These are phyloP conservation scores for Pelargonium citronellum DNA, from an alignment of 441 rosid genomes.

Conservation along the genomic window DNA sequence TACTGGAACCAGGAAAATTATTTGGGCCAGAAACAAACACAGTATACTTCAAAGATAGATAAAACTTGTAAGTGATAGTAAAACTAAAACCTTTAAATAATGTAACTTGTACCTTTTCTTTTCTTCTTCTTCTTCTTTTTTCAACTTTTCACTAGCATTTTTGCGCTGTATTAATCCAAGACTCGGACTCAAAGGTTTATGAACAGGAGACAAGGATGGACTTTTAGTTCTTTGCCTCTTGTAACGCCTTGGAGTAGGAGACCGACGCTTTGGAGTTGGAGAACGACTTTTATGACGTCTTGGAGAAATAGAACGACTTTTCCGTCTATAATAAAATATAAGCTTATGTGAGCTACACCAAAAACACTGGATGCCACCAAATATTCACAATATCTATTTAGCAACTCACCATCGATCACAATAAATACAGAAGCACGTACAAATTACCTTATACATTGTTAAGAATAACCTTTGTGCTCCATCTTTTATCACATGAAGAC, in stretches of 20 bases:
- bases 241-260: conserved; percentile 61
- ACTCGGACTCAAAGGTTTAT: conserved; percentile 53
- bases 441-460: conserved; percentile 90
- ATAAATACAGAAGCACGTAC: conserved; percentile 48
- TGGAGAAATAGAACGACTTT: conserved; percentile 78
- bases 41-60: background rate
- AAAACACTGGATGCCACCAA: conserved; percentile 21
- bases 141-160: conserved; percentile 59
- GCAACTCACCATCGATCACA: conserved; percentile 39
- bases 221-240: conserved; percentile 78
- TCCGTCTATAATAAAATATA: conserved; percentile 53
- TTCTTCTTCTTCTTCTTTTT: conserved; percentile 67
- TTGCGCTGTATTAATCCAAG: conserved; percentile 59
- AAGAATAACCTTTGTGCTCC: conserved; percentile 77
- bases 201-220: conserved; percentile 59
- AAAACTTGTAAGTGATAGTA: background rate
- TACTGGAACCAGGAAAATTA: no score
- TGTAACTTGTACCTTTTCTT: conserved; percentile 61
- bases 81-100: background rate
- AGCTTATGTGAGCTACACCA: conserved; percentile 42
- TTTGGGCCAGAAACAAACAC: background rate
- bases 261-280: conserved; percentile 54
- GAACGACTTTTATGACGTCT: conserved; percentile 62
- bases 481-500: conserved; percentile 90
- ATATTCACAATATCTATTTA: conserved; percentile 26